These are phyloP conservation scores for Helianthus annuus DNA, from an alignment of 129 eudicot species.

Conservation along the genomic window HanXRQr2.0-SUNRISE NC_035441.2:42784607-42785106, in stretches of 20 bases:
- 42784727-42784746: conserved; percentile 51
- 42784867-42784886: too few species aligned
- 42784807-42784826: neutral
- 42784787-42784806: neutral
- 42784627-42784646: conserved; percentile 66
- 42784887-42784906: too few species aligned
- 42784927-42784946: too few species aligned
- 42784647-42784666: conserved; percentile 56
- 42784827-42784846: neutral
- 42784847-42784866: neutral
- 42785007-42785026: too few species aligned
- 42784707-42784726: conserved; percentile 34
- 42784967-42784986: too few species aligned
- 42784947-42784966: too few species aligned
- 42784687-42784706: conserved; percentile 21
- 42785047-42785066: too few species aligned
- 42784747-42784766: conserved; percentile 37
- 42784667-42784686: conserved; percentile 60
- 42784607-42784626: conserved; percentile 56
- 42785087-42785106: too few species aligned
- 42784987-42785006: too few species aligned
- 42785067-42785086: too few species aligned
- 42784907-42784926: too few species aligned
- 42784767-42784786: conserved; percentile 14
- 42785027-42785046: too few species aligned